Conservation (phyloP, 805 yeast genomes). For the Candida awuae region DNA sequence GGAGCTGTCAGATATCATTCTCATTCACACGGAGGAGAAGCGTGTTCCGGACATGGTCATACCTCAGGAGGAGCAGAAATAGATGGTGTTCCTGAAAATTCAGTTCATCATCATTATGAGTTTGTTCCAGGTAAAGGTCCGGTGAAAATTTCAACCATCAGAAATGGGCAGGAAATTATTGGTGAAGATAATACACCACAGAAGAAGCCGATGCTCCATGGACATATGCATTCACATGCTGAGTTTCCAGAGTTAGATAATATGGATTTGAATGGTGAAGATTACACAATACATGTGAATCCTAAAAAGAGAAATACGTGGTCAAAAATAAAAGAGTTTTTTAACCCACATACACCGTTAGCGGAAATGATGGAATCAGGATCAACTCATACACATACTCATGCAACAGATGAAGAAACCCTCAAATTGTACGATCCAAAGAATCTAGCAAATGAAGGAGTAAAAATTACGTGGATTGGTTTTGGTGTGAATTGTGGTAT, state of each 20-base stretch:
- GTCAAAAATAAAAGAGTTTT: conserved; percentile 27
- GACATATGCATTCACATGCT: conserved; percentile 27
- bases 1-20: conserved; percentile 1
- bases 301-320: conserved; percentile 18
- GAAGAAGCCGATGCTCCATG: conserved; percentile 13
- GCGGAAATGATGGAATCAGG: conserved; percentile 18
- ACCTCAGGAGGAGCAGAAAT: neutral
- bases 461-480: conserved; percentile 89
- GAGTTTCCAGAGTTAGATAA: conserved; percentile 23
- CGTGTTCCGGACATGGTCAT: conserved; percentile 1
- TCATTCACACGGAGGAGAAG: conserved; percentile 7
- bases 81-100: neutral
- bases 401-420: conserved; percentile 34
- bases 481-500: conserved; percentile 73
- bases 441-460: conserved; percentile 67
- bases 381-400: conserved; percentile 30
- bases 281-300: conserved; percentile 20
- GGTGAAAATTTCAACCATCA: conserved; percentile 7
- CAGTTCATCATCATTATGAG: conserved; percentile 16
- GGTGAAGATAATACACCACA: conserved; percentile 4
- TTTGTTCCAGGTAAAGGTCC: conserved; percentile 6
- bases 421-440: conserved; percentile 37
- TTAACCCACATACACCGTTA: conserved; percentile 30
- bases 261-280: conserved; percentile 25
- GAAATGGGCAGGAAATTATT: conserved; percentile 8